phyloP scores from a whole-genome alignment of 108 stramenopile species.

The Stephanodiscus minutulus region DNA sequence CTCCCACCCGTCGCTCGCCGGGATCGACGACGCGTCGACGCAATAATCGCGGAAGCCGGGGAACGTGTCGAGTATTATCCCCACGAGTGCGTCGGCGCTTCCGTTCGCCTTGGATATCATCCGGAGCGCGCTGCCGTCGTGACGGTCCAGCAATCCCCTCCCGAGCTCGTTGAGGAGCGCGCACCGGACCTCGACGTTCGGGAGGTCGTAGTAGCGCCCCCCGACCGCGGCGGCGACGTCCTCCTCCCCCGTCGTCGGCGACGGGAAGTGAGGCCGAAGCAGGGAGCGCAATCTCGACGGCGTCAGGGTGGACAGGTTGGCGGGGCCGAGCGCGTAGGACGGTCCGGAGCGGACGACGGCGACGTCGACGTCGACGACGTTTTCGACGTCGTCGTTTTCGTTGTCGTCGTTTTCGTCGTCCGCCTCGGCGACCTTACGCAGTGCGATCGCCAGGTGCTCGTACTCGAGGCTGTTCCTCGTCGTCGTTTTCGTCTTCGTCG shows the following conservation, averaged over 20 bases:
- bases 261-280: slow-evolving; percentile 49
- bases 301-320: slow-evolving; percentile 57
- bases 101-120: slow-evolving; percentile 62
- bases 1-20: slow-evolving; percentile 23
- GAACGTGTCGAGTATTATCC: slow-evolving; percentile 63
- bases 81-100: slow-evolving; percentile 63
- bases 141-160: slow-evolving; percentile 48
- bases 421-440: slow-evolving; percentile 70
- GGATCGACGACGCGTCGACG: slow-evolving; percentile 9
- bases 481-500: background rate
- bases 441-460: slow-evolving; percentile 80
- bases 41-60: slow-evolving; percentile 87
- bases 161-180: slow-evolving; percentile 80
- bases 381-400: background rate
- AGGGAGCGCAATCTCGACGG: slow-evolving; percentile 43
- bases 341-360: slow-evolving; percentile 18
- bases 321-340: slow-evolving; percentile 66
- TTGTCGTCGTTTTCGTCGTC: slow-evolving; percentile 49
- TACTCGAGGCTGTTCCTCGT: slow-evolving; percentile 72
- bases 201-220: slow-evolving; percentile 44
- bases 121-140: slow-evolving; percentile 60
- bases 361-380: background rate
- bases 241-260: slow-evolving; percentile 1
- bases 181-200: slow-evolving; percentile 64
- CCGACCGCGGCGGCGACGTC: no score